Conservation (phyloP, 306 rosid genomes). For the Glycine latifolia region DNA sequence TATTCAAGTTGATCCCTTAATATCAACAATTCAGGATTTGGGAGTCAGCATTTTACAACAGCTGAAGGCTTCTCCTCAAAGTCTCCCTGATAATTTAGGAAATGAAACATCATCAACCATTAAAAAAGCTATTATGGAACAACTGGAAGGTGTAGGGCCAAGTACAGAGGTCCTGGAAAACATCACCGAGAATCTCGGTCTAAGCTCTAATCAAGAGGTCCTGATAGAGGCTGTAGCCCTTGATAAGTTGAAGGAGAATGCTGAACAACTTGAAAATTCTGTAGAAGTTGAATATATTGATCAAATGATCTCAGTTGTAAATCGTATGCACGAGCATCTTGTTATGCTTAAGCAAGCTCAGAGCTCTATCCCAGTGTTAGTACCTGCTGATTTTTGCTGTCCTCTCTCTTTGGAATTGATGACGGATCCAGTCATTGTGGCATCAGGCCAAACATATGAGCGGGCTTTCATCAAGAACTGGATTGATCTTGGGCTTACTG, state of each 20-base stretch:
- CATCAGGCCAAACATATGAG: slow-evolving; percentile 94
- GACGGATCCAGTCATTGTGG: slow-evolving; percentile 93
- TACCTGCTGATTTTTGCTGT: slow-evolving; percentile 85
- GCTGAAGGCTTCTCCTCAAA: slow-evolving; percentile 57
- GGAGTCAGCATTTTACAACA: slow-evolving; percentile 57
- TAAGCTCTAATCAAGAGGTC: slow-evolving; percentile 69
- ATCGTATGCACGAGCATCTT: slow-evolving; percentile 59
- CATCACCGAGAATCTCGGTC: slow-evolving; percentile 61
- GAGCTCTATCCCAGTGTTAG: slow-evolving; percentile 61
- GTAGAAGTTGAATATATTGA: slow-evolving; percentile 74
- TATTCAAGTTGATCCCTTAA: slow-evolving; percentile 64
- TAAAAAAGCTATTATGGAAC: slow-evolving; percentile 63
- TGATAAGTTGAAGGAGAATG: slow-evolving; percentile 73
- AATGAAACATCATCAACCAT: slow-evolving; percentile 56
- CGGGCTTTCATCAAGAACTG: slow-evolving; percentile 74
- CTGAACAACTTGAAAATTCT: slow-evolving; percentile 66
- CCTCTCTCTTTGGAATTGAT: slow-evolving; percentile 90
- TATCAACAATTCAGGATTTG: slow-evolving; percentile 57
- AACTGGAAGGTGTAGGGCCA: slow-evolving; percentile 60
- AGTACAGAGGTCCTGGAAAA: slow-evolving; percentile 62
- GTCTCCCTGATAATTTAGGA: slow-evolving; percentile 59
- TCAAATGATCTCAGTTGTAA: slow-evolving; percentile 62
- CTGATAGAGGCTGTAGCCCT: slow-evolving; percentile 82
- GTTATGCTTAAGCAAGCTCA: slow-evolving; percentile 62
- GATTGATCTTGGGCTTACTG: slow-evolving; percentile 77